These are phyloP conservation scores for Domatiomyces globalis DNA, from an alignment of 2,329 filamentous ascomycete genomes.

Conservation along the genomic window DNA sequence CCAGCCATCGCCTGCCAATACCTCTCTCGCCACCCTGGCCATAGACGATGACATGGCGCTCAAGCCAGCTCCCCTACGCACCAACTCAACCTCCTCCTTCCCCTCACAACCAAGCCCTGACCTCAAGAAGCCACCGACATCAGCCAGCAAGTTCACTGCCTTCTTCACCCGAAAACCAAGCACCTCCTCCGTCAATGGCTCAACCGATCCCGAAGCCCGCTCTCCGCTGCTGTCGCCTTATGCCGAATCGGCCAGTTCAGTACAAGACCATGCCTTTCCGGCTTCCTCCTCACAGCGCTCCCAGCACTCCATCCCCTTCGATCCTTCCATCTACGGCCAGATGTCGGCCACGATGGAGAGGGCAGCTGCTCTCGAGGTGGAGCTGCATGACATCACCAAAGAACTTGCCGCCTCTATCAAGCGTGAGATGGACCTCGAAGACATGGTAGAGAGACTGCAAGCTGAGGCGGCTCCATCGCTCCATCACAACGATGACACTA, in stretches of 20 bases:
- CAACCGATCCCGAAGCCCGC: slow-evolving; percentile 47
- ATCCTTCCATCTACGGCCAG: slow-evolving; percentile 32
- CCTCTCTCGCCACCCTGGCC: slow-evolving; percentile 3
- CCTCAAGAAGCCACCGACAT: slow-evolving; percentile 34
- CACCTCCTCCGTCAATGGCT: slow-evolving; percentile 42
- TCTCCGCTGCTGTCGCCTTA: slow-evolving; percentile 46
- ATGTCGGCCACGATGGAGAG: slow-evolving; percentile 38
- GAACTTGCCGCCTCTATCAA: slow-evolving; percentile 88
- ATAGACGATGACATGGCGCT: slow-evolving; percentile 27
- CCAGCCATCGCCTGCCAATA: background rate
- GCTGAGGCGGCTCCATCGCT: slow-evolving; percentile 48
- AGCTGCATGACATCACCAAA: slow-evolving; percentile 80
- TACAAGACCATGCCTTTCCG: slow-evolving; percentile 11
- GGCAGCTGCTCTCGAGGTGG: slow-evolving; percentile 82
- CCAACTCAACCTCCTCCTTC: slow-evolving; percentile 27
- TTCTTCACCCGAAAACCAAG: slow-evolving; percentile 54
- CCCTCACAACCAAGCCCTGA: slow-evolving; percentile 25
- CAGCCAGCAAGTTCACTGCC: slow-evolving; percentile 45
- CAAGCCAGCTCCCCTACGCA: slow-evolving; percentile 31
- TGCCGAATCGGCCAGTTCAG: slow-evolving; percentile 22
- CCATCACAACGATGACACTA: slow-evolving; percentile 46
- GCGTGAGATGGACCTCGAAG: slow-evolving; percentile 91
- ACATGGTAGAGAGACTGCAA: slow-evolving; percentile 78
- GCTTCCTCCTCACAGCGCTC: slow-evolving; percentile 27
- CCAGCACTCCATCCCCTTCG: slow-evolving; percentile 26